Base-by-base conservation (phyloP, 2,329 filamentous ascomycete genomes). In the Zasmidium citrigriseum region DNA sequence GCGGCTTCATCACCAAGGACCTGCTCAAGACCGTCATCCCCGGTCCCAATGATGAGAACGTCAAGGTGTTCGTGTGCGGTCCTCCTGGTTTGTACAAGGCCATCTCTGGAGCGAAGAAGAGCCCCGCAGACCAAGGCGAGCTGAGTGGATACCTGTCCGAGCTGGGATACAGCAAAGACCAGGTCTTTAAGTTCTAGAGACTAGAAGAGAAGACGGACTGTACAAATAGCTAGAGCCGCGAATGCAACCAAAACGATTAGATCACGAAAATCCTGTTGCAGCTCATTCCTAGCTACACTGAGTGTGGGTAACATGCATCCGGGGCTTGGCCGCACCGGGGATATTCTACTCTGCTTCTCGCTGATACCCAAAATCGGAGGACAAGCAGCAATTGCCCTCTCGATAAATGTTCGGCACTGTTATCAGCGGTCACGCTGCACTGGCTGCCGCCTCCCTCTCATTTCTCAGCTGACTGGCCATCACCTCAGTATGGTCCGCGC, bases 31-130 rank as follows among this genome's bases (percentile, higher is more conserved):
- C 90, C 52, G 92, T 97, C 10, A 84, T 98, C 14, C 95, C 95
- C 11, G 92, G 96, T 78, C 92, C 95, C 63, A 95, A 95, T 83
- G 84, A 85, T 68, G 89, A 89, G 65, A 95, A 96, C 79, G 87
- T 96, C 81, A 98, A 98, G 86, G 77, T 98, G 63, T 98, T 99
- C 72, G 91, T 99, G 38, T 98, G 93, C 77, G 93, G 93, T 0
- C 95, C 95, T 12, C 93, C 93, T 2, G 90, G 88, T 45, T 75
- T 98, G 83, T 96, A 96, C 86, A 96, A 96, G 77, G 89, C 92
- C 59, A 87, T 98, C 67, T 93, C 89, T 38, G 95, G 95, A 29
- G 78, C 79, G 71, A 98, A 99, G 90, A 88, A 89, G 75, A 95
- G 89, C 78, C 92, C 93, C n/a, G 83, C 85, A 70, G 92, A 99